A percentile compares a stretch with the other conserved stretches of the same genome.
Conservation (phyloP, 2,329 filamentous ascomycete species). For the Aureobasidium melanogenum region DNA sequence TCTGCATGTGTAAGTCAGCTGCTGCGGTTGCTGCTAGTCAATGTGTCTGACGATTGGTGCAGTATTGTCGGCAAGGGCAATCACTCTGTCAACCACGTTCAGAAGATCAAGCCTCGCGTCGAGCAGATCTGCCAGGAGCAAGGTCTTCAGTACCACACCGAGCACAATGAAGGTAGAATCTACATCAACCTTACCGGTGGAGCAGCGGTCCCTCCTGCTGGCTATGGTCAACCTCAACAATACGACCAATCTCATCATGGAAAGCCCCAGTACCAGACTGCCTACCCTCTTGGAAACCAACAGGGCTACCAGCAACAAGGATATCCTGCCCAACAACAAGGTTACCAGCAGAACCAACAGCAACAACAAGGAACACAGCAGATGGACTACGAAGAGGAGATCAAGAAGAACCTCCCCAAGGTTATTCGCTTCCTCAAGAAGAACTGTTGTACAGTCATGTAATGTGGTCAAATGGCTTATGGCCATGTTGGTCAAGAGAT, state of each 20-base stretch:
- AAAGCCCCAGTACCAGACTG: constrained; percentile 31
- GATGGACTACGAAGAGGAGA: constrained; percentile 50
- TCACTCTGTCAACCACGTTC: constrained; percentile 70
- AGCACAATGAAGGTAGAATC: constrained; percentile 82
- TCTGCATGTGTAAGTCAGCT: constrained; percentile 60
- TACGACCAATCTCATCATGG: constrained; percentile 40
- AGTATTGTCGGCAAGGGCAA: constrained; percentile 91
- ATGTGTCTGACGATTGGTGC: background rate
- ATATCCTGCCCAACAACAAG: constrained; percentile 34
- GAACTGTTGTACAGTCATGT: constrained; percentile 68
- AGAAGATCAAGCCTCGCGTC: constrained; percentile 93
- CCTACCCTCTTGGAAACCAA: constrained; percentile 32
- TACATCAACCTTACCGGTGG: constrained; percentile 79
- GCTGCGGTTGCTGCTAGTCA: background rate
- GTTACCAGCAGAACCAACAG: constrained; percentile 37
- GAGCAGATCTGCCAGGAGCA: constrained; percentile 78
- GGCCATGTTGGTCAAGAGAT: background rate
- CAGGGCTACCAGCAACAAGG: constrained; percentile 33
- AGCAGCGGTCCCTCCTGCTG: constrained; percentile 43
- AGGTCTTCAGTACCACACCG: constrained; percentile 72
- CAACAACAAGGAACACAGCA: constrained; percentile 35
- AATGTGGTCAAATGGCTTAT: constrained; percentile 18
- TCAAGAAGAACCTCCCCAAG: constrained; percentile 52
- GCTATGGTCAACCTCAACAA: constrained; percentile 22
- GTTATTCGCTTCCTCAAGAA: constrained; percentile 55